Evolutionary conservation across 495 filamentous ascomycete species (phyloP).

Genomic region (Neurospora sp.): DNA sequence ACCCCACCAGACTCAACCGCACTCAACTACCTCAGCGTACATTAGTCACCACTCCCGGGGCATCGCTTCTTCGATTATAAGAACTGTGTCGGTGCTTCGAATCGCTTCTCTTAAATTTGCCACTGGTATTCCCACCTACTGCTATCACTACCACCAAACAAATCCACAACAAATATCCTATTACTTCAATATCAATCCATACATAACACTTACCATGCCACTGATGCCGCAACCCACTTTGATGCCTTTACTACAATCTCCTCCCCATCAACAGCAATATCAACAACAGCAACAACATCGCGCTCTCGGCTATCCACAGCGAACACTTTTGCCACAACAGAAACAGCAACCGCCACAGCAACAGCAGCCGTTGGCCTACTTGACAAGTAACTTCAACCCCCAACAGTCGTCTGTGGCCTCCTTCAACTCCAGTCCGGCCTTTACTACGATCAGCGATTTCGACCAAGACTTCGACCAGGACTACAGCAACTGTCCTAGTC

Average conservation of each 20-base stretch:
- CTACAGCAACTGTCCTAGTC: conserved; percentile 10
- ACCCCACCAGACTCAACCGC: background rate
- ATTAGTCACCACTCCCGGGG: background rate
- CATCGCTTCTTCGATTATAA: background rate
- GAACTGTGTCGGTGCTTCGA: background rate
- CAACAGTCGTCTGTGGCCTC: background rate
- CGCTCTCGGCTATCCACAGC: background rate
- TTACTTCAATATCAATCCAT: background rate
- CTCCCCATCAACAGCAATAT: background rate
- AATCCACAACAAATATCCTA: background rate
- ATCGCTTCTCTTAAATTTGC: background rate
- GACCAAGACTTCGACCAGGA: conserved; percentile 17
- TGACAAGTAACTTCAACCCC: background rate
- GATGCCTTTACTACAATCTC: background rate
- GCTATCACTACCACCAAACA: background rate
- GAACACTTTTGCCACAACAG: background rate
- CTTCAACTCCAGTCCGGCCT: background rate
- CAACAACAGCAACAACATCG: background rate
- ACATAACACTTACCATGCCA: background rate
- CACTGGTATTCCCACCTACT: background rate
- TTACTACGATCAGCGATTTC: conserved; percentile 4
- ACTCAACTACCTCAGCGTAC: background rate
- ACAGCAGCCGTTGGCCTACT: background rate
- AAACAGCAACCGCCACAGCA: background rate
- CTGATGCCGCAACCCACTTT: background rate